Evolutionary conservation across 352 stramenopile genomes (phyloP), one percentile per base, ranked within the genome.

Genomic region (Halophytophthora polymorphica): DNA sequence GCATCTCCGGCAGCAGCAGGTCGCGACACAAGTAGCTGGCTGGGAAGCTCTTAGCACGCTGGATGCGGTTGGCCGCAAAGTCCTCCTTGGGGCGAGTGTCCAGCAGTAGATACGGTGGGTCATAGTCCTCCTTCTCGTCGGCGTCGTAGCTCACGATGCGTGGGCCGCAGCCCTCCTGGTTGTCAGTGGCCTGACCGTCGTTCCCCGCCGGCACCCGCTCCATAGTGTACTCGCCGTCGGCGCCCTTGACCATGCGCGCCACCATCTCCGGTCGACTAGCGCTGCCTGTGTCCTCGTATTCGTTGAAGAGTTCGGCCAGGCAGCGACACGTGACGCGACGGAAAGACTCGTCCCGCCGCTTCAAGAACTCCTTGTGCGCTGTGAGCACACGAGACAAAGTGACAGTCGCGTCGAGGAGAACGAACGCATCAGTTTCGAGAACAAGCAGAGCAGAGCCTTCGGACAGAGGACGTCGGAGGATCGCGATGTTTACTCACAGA

Each of bases 331-430:
- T 86, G 12, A 93, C 75, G 12, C 83, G 80, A 39, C 68, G 73
- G 56, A 93, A 93, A 8, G 72, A 85, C 58, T 93, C 83, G 33
- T 93, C 80, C n/a, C 78, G 68, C 1, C 80, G 76, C 65, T 88
- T 88, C 12, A 93, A 55, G 33, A 89, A 90, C 59, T 93, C 80
- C 28, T 87, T 90, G 45, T 72, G 70, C 21, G 83, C 79, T 89
- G 56, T 15, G 21, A 22, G 50, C 17, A 19, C 3, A 34, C 3
- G 1, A 18, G 15, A 33, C 28, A 40, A 14, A 40, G n/a, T 6
- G 18, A 25, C n/a, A n/a, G n/a, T n/a, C n/a, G n/a, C n/a, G n/a
- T n/a, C n/a, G n/a, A n/a, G n/a, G n/a, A n/a, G n/a, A n/a, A n/a
- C n/a, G n/a, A n/a, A n/a, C n/a, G n/a, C n/a, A n/a, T n/a, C n/a